phyloP scores from a whole-genome alignment of 192 early-diverging fungal species.

The Geranomyces michiganensis region DNA sequence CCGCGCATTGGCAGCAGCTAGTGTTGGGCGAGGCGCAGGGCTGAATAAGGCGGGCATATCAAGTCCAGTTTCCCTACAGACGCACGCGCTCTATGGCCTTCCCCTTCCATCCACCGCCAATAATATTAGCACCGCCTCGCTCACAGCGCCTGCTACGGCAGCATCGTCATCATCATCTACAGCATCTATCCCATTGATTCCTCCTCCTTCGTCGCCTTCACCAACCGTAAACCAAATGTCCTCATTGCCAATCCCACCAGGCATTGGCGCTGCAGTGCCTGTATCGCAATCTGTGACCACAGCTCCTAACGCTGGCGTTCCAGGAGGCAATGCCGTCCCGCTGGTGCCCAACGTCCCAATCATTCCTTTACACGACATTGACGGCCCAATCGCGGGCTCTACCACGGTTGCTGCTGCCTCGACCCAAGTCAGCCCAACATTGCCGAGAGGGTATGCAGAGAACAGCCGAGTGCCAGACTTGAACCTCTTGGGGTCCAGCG shows the following conservation, averaged over 20 bases:
- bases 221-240: no score
- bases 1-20: slow-evolving; percentile 22
- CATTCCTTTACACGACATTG: slow-evolving; percentile 21
- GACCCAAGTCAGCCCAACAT: no score
- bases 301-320: background rate
- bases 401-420: background rate
- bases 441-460: no score
- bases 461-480: no score
- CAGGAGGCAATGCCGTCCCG: background rate
- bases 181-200: background rate
- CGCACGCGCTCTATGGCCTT: slow-evolving; percentile 20
- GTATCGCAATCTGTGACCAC: no score
- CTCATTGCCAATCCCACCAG: no score
- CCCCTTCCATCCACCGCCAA: background rate
- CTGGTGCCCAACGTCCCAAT: slow-evolving; percentile 15
- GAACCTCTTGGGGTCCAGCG: no score
- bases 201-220: background rate
- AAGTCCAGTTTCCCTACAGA: slow-evolving; percentile 21
- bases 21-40: slow-evolving; percentile 12
- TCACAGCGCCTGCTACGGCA: background rate
- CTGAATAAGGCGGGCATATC: background rate
- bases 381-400: slow-evolving; percentile 10
- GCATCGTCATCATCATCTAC: background rate
- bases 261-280: no score
- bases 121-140: background rate